A percentile compares a stretch with the other conserved stretches of the same genome.
phyloP scores from a whole-genome alignment of 2,329 filamentous ascomycete species.

The Fusarium nematophilum region DNA sequence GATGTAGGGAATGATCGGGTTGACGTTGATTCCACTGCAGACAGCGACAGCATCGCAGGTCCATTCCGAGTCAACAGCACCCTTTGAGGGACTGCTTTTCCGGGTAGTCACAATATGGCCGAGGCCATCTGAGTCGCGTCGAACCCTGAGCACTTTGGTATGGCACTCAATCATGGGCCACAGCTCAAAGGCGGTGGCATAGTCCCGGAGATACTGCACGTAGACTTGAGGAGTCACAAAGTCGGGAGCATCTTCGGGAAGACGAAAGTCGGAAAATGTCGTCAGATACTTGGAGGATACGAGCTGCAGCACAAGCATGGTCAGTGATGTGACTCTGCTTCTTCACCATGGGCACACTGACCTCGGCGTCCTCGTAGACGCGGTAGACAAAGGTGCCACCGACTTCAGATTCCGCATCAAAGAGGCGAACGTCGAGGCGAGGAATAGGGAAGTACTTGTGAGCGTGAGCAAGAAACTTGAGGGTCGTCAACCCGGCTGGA shows the following conservation, averaged over 20 bases:
- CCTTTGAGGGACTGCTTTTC: constrained; percentile 7
- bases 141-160: constrained; percentile 46
- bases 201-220: constrained; percentile 56
- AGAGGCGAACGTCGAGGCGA: constrained; percentile 56
- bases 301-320: constrained; percentile 43
- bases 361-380: constrained; percentile 61
- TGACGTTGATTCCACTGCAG: constrained; percentile 58
- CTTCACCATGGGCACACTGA: constrained; percentile 3
- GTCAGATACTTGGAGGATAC: constrained; percentile 64
- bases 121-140: constrained; percentile 12
- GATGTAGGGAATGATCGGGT: constrained; percentile 53
- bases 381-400: constrained; percentile 61
- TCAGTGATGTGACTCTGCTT: background rate
- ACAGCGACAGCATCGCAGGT: constrained; percentile 59
- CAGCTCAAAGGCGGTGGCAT: constrained; percentile 53
- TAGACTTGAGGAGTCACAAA: constrained; percentile 56
- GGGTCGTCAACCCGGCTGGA: constrained; percentile 55
- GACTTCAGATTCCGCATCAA: constrained; percentile 56
- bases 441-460: constrained; percentile 52
- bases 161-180: constrained; percentile 51
- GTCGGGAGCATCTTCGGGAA: constrained; percentile 55
- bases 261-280: constrained; percentile 61
- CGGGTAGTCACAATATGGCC: constrained; percentile 29
- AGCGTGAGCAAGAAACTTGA: constrained; percentile 54
- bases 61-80: too few relatives aligned